A percentile compares a stretch with the other conserved stretches of the same genome.
Conservation (phyloP, 2,329 filamentous ascomycete genomes). For the Phialophora expanda region DNA sequence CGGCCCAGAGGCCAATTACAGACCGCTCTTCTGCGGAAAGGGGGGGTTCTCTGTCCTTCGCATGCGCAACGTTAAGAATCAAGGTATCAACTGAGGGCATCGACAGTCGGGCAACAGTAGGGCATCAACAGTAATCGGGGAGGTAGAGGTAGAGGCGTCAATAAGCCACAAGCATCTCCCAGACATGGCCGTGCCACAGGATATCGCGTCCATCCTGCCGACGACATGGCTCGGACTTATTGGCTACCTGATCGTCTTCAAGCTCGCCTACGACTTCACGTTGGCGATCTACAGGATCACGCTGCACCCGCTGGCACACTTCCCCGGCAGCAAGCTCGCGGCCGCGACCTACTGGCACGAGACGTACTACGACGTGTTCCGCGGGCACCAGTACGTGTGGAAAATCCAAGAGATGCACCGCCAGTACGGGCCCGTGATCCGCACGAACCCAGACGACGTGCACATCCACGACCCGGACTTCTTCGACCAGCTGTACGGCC, state of each 20-base stretch:
- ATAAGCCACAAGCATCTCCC: neutral
- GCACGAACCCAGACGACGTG: conserved; percentile 36
- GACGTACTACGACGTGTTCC: conserved; percentile 45
- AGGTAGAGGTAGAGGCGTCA: neutral
- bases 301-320: conserved; percentile 43
- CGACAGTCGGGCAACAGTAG: neutral
- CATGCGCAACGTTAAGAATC: neutral
- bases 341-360: conserved; percentile 44
- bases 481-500: conserved; percentile 35
- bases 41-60: neutral
- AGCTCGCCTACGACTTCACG: conserved; percentile 23
- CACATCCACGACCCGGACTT: conserved; percentile 36
- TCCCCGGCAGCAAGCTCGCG: conserved; percentile 46
- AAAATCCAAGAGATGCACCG: conserved; percentile 45
- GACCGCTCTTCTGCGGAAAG: neutral
- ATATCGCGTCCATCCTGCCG: conserved; percentile 21
- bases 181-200: conserved; percentile 14
- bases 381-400: conserved; percentile 41
- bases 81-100: neutral
- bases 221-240: conserved; percentile 26
- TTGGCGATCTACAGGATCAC: conserved; percentile 29
- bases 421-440: conserved; percentile 43
- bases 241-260: conserved; percentile 26
- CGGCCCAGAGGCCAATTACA: neutral
- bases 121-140: neutral